Base-by-base conservation (phyloP, 345 rosid species). In the Arabidopsis arenosa region DNA sequence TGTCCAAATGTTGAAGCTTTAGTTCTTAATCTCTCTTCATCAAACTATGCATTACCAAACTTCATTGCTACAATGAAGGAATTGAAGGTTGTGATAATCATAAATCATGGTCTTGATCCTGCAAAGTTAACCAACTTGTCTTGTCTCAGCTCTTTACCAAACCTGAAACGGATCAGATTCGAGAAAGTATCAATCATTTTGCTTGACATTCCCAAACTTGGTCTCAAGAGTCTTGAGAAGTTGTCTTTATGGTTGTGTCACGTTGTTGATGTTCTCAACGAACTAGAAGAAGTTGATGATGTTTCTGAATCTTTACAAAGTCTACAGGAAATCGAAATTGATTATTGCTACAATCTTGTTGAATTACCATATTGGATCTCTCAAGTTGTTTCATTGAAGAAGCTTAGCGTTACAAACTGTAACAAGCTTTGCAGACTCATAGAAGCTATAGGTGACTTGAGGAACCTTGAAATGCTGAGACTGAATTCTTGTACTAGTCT, bases 391-490 rank as follows among this genome's bases (percentile, higher is more conserved):
- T 54, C 80, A 14, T 54, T 90, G 68, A 73, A 70, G 78, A 90
- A 80, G 43, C 85, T 85, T 32, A 80, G 75, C 67, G 79, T 90
- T 82, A 85, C 87, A 10, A 80, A 86, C 13, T 91, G 95, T 76
- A 88, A 82, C 73, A 83, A 82, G 49, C 68, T 91, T 10, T 26
- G 71, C 1, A 13, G 61, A 32, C 55, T 89, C 57, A 84, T 83
- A 0, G 70, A 71, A 26, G 68, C 58, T 64, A 82, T 87, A 0
- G 78, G 84, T 5, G 78, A 79, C 26, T 75, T 86, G 60, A 55
- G 7, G 14, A 80, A 82, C 35, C 78, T 91, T 4, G 75, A 87
- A 65, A 64, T 52, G 77, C 39, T 86, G 21, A 82, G 88, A 65
- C 79, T 91, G 2, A 43, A 73, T 75, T 81, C 87, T 4, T 91